Base-by-base conservation (phyloP, 2,329 filamentous ascomycete species). In the Botryotinia narcissicola region DNA sequence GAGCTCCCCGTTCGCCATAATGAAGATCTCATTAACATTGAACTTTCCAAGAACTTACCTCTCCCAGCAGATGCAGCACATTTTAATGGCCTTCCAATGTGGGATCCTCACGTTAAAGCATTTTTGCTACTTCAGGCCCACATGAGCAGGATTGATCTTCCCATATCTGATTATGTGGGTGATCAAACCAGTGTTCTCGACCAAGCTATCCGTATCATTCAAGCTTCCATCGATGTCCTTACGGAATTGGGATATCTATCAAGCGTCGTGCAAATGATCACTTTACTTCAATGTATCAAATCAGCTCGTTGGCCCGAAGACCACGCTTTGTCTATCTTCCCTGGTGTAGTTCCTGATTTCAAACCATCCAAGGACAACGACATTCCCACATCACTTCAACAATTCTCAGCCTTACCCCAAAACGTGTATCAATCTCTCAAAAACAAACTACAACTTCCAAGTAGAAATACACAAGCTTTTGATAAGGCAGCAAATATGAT, bases 1-100 rank as follows among this genome's bases (percentile, higher is more conserved):
- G 97, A 99, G 83, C 90, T 99, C 0, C 96, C 96, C 0, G 96
- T 99, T 37, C 93, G 96, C 9, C 96, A 99, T 84, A 99, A 99
- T 80, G 96, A 99, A 84, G 97, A 99, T 80, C 89, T 99, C 62
- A 94, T 99, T 85, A 99, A 99, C 81, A 93, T 89, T 6, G 94
- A 98, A 78, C 87, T 99, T 5, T 94, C 94, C 10, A 89, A 90
- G 73, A 94, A 94, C 75, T 85, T 99, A 0, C 93, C 94, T 0
- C 86, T 88, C 74, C 83, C 86, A 63, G 78, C 78, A 29, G 66
- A 69, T 1, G 71, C 71, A 22, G 75, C 78, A 8, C 75, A 78
- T 10, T 81, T 81, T 0, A 88, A 86, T 8, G 91, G 90, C 16
- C 84, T 98, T 59, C 95, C 95, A 1, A 93, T 99, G 91, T 99